Percentiles rank a stretch among this genome's conserved stretches.
Conservation (phyloP, 805 yeast genomes). For the Kuraishia borneana region DNA sequence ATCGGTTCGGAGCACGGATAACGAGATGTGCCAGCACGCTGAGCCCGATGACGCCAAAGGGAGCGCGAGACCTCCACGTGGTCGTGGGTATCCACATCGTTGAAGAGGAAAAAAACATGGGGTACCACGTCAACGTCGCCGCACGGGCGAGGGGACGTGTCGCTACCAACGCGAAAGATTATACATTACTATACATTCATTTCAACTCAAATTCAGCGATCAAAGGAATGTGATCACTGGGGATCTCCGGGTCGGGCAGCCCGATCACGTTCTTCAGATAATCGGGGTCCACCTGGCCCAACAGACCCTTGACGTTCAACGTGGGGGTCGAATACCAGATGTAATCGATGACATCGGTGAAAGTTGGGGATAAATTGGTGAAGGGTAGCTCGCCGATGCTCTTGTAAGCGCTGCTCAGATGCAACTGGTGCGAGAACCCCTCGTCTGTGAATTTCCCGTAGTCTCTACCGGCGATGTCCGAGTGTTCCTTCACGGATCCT, state of each 20-base stretch:
- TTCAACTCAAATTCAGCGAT: conserved; percentile 68
- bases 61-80: too few species aligned
- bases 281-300: conserved; percentile 75
- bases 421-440: conserved; percentile 74
- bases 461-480: conserved; percentile 74
- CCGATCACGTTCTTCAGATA: conserved; percentile 76
- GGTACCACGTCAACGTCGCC: neutral
- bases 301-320: conserved; percentile 73
- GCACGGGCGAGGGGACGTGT: neutral
- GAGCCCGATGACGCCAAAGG: too few species aligned
- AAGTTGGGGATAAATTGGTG: conserved; percentile 89
- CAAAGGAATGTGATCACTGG: conserved; percentile 91
- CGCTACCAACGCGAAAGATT: too few species aligned
- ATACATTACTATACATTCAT: too few species aligned
- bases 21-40: too few species aligned
- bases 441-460: conserved; percentile 87
- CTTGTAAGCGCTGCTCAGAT: conserved; percentile 77
- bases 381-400: conserved; percentile 84
- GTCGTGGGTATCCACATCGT: too few species aligned
- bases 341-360: conserved; percentile 89
- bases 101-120: too few species aligned
- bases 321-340: conserved; percentile 84
- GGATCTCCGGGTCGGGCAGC: conserved; percentile 86
- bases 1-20: too few species aligned
- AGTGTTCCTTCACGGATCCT: conserved; percentile 70